Conservation (phyloP, 2,329 filamentous ascomycete genomes). For the Penicillium sp. region DNA sequence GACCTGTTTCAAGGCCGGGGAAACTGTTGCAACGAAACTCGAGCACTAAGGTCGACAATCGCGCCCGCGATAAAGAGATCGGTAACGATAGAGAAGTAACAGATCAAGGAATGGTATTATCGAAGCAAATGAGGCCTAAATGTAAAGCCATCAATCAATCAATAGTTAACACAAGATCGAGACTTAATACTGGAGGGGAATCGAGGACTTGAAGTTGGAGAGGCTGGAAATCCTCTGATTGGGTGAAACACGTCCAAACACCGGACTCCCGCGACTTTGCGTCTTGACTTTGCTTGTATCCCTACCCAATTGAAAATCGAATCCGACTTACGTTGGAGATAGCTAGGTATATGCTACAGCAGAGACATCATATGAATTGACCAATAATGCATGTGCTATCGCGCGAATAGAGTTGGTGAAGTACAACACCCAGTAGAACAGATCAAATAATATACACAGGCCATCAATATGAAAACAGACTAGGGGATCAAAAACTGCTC, state of each 20-base stretch:
- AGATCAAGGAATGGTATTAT: conserved; percentile 7
- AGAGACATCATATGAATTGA: background rate
- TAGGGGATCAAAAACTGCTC: conserved; percentile 2
- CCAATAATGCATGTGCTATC: conserved; percentile 13
- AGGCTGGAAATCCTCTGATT: conserved; percentile 25
- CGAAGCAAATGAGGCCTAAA: background rate
- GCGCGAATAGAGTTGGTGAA: conserved; percentile 16
- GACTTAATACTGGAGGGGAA: conserved; percentile 5
- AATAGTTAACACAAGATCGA: background rate
- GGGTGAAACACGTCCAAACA: conserved; percentile 15
- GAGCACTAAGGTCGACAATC: background rate
- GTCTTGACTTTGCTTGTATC: conserved; percentile 9
- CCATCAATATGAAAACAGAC: conserved; percentile 12
- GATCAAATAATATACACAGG: conserved; percentile 28
- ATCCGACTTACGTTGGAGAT: background rate
- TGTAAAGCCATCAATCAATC: background rate
- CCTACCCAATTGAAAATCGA: background rate
- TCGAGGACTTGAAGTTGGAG: conserved; percentile 14
- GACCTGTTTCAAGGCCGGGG: conserved; percentile 2
- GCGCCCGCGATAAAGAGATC: conserved; percentile 4
- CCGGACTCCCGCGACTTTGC: conserved; percentile 16
- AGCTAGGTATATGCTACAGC: background rate
- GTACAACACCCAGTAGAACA: conserved; percentile 20
- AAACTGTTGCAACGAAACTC: conserved; percentile 13
- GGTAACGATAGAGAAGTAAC: conserved; percentile 2